Percentiles rank a stretch among this genome's conserved stretches.
These are phyloP conservation scores for Phylloporus sp. DNA, from an alignment of 768 basidiomycete genomes.

Conservation along the genomic window DNA sequence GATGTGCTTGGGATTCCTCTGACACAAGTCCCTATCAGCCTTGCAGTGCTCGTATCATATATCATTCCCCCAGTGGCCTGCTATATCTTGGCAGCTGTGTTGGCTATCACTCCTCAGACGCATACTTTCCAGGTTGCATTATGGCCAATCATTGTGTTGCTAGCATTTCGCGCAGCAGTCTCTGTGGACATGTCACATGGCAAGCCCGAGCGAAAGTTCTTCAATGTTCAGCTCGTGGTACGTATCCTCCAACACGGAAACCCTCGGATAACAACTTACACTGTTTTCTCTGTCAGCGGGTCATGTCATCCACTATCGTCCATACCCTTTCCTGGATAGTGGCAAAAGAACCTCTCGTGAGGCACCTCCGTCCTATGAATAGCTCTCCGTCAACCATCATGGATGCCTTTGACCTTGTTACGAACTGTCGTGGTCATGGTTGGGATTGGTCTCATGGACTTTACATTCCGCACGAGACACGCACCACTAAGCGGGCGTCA, in stretches of 20 bases:
- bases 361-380: slow-evolving; percentile 3
- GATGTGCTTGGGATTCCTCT: slow-evolving; percentile 1
- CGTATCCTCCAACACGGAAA: background rate
- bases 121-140: slow-evolving; percentile 41
- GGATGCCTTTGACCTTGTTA: no score
- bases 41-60: slow-evolving; percentile 31
- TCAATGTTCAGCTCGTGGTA: slow-evolving; percentile 10
- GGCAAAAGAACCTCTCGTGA: slow-evolving; percentile 9
- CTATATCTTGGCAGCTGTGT: slow-evolving; percentile 46
- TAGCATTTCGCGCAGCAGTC: slow-evolving; percentile 36
- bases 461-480: slow-evolving; percentile 34
- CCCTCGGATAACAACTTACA: background rate
- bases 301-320: slow-evolving; percentile 6
- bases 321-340: slow-evolving; percentile 13
- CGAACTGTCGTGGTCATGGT: slow-evolving; percentile 55
- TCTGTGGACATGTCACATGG: slow-evolving; percentile 8
- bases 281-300: background rate
- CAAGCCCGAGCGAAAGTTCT: background rate
- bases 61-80: slow-evolving; percentile 41
- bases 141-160: slow-evolving; percentile 43
- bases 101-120: slow-evolving; percentile 46
- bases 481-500: slow-evolving; percentile 34
- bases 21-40: slow-evolving; percentile 26
- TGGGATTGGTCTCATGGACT: slow-evolving; percentile 52
- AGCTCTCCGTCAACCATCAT: no score